Conservation (phyloP, 2,329 filamentous ascomycete species). For the Ophidiomyces ophidiicola region DNA sequence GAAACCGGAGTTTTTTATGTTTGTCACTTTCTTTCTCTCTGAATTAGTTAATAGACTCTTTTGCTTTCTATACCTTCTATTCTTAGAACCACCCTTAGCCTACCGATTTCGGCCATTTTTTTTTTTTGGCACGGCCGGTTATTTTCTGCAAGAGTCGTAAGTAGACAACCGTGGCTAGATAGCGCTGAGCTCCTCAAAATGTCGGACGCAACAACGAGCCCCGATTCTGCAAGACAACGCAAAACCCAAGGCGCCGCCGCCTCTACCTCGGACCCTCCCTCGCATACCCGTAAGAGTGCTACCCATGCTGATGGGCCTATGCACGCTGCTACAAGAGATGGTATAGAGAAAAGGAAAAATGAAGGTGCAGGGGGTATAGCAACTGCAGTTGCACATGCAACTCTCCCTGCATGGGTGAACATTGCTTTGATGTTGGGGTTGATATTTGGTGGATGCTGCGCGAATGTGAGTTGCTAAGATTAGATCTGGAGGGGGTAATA, state of each 20-base stretch:
- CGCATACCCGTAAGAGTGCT: neutral
- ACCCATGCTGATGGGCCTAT: neutral
- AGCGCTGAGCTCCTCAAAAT: slow-evolving; percentile 5
- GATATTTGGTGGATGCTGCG: slow-evolving; percentile 93
- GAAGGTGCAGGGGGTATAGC: slow-evolving; percentile 13
- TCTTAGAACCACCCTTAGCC: too few relatives aligned
- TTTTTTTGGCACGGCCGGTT: too few relatives aligned
- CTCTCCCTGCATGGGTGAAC: slow-evolving; percentile 49
- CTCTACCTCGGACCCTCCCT: neutral
- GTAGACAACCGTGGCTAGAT: slow-evolving; percentile 4
- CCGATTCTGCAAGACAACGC: slow-evolving; percentile 9
- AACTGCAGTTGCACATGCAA: slow-evolving; percentile 23
- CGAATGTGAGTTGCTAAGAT: slow-evolving; percentile 55
- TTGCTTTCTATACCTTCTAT: too few relatives aligned
- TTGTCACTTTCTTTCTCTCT: too few relatives aligned
- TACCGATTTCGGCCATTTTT: too few relatives aligned
- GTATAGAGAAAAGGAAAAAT: neutral
- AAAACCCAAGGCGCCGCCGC: neutral
- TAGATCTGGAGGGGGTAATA: neutral
- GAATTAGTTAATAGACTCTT: too few relatives aligned
- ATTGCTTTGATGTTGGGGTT: slow-evolving; percentile 60
- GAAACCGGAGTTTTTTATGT: too few relatives aligned
- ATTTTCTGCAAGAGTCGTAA: too few relatives aligned
- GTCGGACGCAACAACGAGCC: slow-evolving; percentile 15
- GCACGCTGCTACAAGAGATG: neutral